A percentile compares a stretch with the other conserved stretches of the same genome.
Evolutionary conservation across 306 rosid species (phyloP).

Genomic region (Vigna unguiculata): DNA sequence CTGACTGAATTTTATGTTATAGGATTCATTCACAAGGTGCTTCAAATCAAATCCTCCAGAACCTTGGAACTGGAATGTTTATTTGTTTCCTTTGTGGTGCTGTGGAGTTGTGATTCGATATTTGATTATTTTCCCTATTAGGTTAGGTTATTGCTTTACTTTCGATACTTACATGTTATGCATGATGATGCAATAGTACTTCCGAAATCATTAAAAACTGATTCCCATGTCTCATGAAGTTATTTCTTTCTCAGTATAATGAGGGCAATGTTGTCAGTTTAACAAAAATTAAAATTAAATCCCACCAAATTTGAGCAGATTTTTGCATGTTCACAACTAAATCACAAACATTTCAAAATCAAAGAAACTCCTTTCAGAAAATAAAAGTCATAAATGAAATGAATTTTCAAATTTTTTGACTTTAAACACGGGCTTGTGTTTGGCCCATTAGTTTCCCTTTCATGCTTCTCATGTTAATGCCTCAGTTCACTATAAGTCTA

Average conservation of each 20-base stretch:
- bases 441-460: not conserved
- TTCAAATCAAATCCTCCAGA: conserved; percentile 89
- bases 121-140: conserved; percentile 69
- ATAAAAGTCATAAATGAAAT: conserved; percentile 3
- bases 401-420: not conserved
- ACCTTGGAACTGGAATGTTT: conserved; percentile 92
- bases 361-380: not conserved
- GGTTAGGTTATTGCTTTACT: conserved; percentile 55
- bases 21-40: conserved; percentile 92
- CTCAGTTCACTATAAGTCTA: not conserved
- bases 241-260: conserved; percentile 5
- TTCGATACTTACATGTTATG: conserved; percentile 14
- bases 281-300: conserved; percentile 1
- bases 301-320: conserved; percentile 21
- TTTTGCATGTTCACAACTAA: not conserved
- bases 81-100: conserved; percentile 89
- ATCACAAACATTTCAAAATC: not conserved
- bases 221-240: not conserved
- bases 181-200: not conserved
- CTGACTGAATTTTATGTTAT: conserved; percentile 25
- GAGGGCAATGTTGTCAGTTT: not conserved
- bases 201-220: not conserved
- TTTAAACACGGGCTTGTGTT: not conserved
- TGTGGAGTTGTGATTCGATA: conserved; percentile 75
- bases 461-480: conserved; percentile 13